A percentile compares a stretch with the other conserved stretches of the same genome.
Conservation (phyloP, 768 basidiomycete species). For the Mrakia frigida region DNA sequence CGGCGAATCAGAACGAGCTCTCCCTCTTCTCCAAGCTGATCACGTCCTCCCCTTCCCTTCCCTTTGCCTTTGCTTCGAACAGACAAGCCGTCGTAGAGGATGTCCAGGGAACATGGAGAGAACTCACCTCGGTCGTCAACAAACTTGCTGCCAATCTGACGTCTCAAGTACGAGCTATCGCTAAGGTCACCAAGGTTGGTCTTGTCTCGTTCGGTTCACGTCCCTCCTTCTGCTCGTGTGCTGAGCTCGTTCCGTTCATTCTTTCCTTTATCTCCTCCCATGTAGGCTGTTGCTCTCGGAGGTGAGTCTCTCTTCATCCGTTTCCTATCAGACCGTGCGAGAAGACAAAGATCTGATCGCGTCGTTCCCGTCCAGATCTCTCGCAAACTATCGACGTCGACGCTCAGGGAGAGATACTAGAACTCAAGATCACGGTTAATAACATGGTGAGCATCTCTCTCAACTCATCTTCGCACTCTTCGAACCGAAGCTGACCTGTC, state of each 20-base stretch:
- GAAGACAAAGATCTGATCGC: not conserved
- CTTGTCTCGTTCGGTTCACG: not conserved
- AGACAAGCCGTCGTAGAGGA: conserved; percentile 77
- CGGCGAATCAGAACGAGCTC: not conserved
- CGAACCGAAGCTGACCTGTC: not conserved
- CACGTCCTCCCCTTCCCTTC: not conserved
- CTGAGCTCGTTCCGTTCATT: not conserved
- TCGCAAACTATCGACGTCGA: conserved; percentile 89
- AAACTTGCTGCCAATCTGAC: conserved; percentile 47
- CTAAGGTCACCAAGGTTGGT: conserved; percentile 74
- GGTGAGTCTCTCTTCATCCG: not conserved
- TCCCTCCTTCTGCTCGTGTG: not conserved
- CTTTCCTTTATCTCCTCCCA: no score
- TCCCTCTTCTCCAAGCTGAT: not conserved
- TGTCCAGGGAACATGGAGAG: conserved; percentile 89
- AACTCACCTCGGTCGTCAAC: conserved; percentile 84
- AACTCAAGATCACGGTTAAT: conserved; percentile 71
- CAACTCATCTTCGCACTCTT: conserved; percentile 47
- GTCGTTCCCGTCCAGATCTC: conserved; percentile 51
- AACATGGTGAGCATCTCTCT: conserved; percentile 67
- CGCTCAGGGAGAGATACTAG: conserved; percentile 69
- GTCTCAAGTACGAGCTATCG: conserved; percentile 69
- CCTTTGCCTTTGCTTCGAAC: not conserved
- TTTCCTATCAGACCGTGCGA: not conserved
- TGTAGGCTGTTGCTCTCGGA: conserved; percentile 63